Conservation (phyloP, 2,329 filamentous ascomycete species). For the Monilinia polystroma region DNA sequence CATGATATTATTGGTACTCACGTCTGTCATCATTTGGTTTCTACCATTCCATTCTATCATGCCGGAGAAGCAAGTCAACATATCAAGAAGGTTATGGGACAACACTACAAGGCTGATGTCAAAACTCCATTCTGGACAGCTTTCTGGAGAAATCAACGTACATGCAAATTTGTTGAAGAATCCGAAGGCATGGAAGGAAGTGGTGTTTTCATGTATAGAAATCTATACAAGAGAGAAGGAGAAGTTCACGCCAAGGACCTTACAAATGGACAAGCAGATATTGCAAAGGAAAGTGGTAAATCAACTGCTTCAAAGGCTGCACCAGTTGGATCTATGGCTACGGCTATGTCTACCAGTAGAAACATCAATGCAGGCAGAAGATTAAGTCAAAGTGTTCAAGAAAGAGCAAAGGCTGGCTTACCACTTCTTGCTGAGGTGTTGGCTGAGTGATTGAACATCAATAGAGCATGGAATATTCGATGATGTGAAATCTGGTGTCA, state of each 20-base stretch:
- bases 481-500: too few relatives aligned
- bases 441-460: neutral
- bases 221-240: conserved; percentile 36
- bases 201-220: conserved; percentile 40
- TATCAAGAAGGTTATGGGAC: conserved; percentile 56
- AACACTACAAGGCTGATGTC: conserved; percentile 50
- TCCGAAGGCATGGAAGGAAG: conserved; percentile 38
- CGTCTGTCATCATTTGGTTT: conserved; percentile 62
- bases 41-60: conserved; percentile 61
- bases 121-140: conserved; percentile 42
- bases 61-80: conserved; percentile 58
- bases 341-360: conserved; percentile 34
- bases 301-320: conserved; percentile 6
- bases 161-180: conserved; percentile 42
- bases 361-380: conserved; percentile 36
- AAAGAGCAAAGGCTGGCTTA: conserved; percentile 31
- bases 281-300: conserved; percentile 25
- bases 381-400: conserved; percentile 36
- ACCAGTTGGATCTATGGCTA: conserved; percentile 31
- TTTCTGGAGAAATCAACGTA: conserved; percentile 40
- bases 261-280: conserved; percentile 12
- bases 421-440: conserved; percentile 35
- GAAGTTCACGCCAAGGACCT: conserved; percentile 33
- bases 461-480: too few relatives aligned
- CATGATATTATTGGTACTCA: conserved; percentile 65